These are phyloP conservation scores for Leccinum laetum DNA, from an alignment of 1,284 basidiomycete species.

Conservation along the genomic window DNA sequence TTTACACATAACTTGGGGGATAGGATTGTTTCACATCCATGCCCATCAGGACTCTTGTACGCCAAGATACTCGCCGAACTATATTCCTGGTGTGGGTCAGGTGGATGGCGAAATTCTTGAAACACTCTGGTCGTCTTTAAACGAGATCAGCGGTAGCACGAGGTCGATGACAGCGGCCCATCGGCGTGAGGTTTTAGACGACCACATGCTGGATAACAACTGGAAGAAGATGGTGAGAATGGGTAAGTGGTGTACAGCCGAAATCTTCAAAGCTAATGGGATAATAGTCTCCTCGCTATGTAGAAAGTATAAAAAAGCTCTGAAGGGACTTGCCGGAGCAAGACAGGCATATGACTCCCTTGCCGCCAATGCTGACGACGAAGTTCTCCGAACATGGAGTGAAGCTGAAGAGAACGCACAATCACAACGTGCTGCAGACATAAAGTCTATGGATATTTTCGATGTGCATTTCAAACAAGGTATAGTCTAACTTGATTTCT, in stretches of 20 bases:
- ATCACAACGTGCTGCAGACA: background rate
- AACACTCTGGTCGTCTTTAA: too few species aligned
- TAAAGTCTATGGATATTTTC: background rate
- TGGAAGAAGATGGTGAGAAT: background rate
- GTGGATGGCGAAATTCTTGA: too few species aligned
- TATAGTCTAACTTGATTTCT: background rate
- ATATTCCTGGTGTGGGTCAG: too few species aligned
- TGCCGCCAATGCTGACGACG: background rate
- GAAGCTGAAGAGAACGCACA: background rate
- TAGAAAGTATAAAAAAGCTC: background rate
- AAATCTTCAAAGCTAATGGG: background rate
- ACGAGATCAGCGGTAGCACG: too few species aligned
- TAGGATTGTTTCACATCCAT: too few species aligned
- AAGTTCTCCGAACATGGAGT: background rate
- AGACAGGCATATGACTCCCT: rapidly evolving
- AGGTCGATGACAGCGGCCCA: too few species aligned
- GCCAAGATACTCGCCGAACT: too few species aligned
- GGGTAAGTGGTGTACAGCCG: background rate
- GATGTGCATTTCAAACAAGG: background rate
- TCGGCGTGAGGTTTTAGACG: too few species aligned
- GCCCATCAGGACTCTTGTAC: too few species aligned
- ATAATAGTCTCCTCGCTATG: background rate
- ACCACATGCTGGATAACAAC: too few species aligned
- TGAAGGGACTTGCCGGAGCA: background rate
- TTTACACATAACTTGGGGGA: too few species aligned